phyloP scores from a whole-genome alignment of 805 yeast species.

The Saccharomycopsis fodiens region DNA sequence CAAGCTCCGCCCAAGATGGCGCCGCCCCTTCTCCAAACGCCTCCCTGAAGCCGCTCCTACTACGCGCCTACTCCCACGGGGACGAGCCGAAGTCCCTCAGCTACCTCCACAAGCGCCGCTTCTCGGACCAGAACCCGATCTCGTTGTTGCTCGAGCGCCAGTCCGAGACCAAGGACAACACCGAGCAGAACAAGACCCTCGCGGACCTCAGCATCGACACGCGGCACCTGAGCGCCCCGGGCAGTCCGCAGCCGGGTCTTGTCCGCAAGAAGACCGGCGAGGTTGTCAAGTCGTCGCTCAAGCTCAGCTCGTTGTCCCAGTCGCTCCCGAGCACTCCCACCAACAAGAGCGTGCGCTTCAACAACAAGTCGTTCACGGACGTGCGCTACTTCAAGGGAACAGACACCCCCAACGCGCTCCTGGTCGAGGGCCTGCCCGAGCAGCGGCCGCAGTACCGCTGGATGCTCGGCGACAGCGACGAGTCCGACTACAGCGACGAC shows the following conservation, averaged over 20 bases:
- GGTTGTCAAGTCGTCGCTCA: conserved; percentile 66
- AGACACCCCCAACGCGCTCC: conserved; percentile 73
- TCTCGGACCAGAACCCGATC: conserved; percentile 10
- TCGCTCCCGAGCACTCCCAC: conserved; percentile 52
- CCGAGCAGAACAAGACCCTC: conserved; percentile 11
- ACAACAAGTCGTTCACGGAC: conserved; percentile 47
- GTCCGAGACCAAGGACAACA: conserved; percentile 7
- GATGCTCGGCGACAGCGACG: conserved; percentile 21
- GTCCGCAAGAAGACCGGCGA: conserved; percentile 88
- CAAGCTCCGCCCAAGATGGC: too few relatives aligned
- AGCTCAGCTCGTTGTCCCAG: conserved; percentile 34
- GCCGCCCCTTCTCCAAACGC: not conserved
- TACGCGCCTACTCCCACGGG: not conserved
- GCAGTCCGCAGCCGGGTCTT: conserved; percentile 16
- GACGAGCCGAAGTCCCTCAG: conserved; percentile 6
- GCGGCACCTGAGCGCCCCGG: conserved; percentile 1
- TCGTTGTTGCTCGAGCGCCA: not conserved
- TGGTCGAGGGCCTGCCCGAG: conserved; percentile 57
- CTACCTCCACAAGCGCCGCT: conserved; percentile 9
- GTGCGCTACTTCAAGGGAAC: conserved; percentile 64
- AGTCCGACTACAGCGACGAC: conserved; percentile 21
- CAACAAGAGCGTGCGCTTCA: conserved; percentile 76
- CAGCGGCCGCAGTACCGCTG: conserved; percentile 16
- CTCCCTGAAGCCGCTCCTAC: not conserved
- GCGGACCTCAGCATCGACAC: not conserved